Evolutionary conservation across 176 grass and related monocot species (phyloP).

Genomic region (Avena insularis): DNA sequence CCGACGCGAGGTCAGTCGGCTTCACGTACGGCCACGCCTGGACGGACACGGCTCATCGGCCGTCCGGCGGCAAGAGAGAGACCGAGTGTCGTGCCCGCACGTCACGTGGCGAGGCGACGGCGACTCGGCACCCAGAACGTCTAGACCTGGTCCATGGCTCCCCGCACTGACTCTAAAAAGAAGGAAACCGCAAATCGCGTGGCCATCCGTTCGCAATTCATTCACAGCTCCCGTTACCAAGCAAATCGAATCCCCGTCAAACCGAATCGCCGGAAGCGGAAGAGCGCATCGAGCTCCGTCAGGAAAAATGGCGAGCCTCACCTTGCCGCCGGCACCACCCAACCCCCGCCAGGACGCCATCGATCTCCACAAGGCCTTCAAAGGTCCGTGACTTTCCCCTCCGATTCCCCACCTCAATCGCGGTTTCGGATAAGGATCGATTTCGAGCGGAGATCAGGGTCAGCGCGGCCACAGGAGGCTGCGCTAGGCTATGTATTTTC

Average conservation of each 20-base stretch:
- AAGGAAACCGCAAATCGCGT: neutral
- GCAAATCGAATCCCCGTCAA: conserved; percentile 39
- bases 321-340: conserved; percentile 63
- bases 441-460: neutral
- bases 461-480: neutral
- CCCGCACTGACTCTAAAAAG: neutral
- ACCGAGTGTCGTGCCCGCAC: neutral
- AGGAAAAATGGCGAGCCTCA: conserved; percentile 75
- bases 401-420: neutral
- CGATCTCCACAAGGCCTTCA: conserved; percentile 99
- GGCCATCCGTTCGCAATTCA: neutral
- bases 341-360: conserved; percentile 93
- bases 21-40: neutral
- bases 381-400: conserved; percentile 59
- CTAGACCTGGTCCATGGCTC: conserved; percentile 47
- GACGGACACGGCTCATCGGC: neutral
- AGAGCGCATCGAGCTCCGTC: conserved; percentile 20
- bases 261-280: conserved; percentile 27
- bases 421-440: neutral
- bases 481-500: neutral
- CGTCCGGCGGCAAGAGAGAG: neutral
- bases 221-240: neutral
- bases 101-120: neutral
- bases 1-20: neutral
- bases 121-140: too few species aligned